Evolutionary conservation across 2,329 filamentous ascomycete genomes (phyloP), one percentile per base, ranked within the genome.

Genomic region (Scytalidium sp.): DNA sequence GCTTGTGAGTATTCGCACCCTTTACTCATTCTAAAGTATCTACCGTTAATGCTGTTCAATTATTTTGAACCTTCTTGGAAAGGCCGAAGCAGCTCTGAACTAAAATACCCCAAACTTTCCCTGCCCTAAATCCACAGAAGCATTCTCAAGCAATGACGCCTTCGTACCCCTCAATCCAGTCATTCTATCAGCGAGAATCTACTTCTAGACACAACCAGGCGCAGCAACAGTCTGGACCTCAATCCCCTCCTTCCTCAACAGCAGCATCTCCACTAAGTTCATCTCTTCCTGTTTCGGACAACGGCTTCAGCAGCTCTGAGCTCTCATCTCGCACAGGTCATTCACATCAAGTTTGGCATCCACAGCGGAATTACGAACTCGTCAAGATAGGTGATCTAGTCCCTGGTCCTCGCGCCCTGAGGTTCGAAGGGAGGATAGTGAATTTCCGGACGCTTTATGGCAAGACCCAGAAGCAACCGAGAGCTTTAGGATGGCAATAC

Each of bases 361-460:
- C 77, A 0, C 60, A 65, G 2, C 65, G 71, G 13, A 63, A 70
- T 7, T 81, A 81, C 49, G 68, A 77, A 49, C 69, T 75, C 50
- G 61, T 69, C 2, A 61, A 68, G 3, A 78, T 84, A 25, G 68
- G 64, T 6, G 61, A 72, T 3, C 66, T 85, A 1, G 55, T 74
- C 29, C 67, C 74, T 2, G 81, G 81, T 0, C 75, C 75, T 0
- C 66, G 66, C 25, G 67, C 74, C 45, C 72, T 83, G 23, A 69
- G 69, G 2, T 76, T 84, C 50, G 72, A 69, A 29, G 81, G 81
- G 1, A 70, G 81, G 22, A 62, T 85, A 11, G 77, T 80, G 10
- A 83, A 83, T 60, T 72, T 81, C 53, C 75, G 67, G 43, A 68
- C 78, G 23, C 64, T 71, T 6, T 58, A 61, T 10, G 74, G 70